Base-by-base conservation (phyloP, 768 basidiomycete species). In the Pisolithus sp. region DNA sequence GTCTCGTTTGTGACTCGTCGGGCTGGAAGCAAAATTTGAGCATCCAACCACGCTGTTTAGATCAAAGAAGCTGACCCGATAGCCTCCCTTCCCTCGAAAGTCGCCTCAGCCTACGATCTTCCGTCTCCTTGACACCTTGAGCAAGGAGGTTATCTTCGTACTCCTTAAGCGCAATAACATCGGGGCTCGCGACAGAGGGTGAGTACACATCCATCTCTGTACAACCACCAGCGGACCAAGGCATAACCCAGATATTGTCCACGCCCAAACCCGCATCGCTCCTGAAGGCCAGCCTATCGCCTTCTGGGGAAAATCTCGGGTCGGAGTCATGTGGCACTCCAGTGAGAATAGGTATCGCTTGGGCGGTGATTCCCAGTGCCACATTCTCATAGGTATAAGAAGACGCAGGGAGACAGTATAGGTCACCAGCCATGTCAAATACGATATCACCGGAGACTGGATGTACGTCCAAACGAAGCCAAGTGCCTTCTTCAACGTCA, bases 261-360 rank as follows among this genome's bases (percentile, higher is more conserved):
- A 86, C 70, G 5, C 86, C 86, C 3, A 85, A 71, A 34, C 74
- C 84, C 7, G 85, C 86, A 64, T 88, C 86, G 47, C 86, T 87
- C 55, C 78, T 76, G 62, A 84, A 89, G 4, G 81, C 81, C n/a
- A 88, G 53, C 41, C 72, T 70, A 50, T 81, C 76, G 0, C 86
- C 85, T 37, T 74, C 66, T 0, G 86, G 83, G 5, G 85, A 86
- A 68, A 89, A 88, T 53, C 77, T 82, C 1, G 85, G 85, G 62
- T 88, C 83, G 0, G 83, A 75, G 57, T 88, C 86, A 55, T 82
- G 76, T 10, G 86, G 86, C 17, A 85, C 70, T 2, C 86, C 86
- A 0, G 72, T 68, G 24, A 86, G 68, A 31, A 89, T 69, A 7
- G 85, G 83, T 46, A 76, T 71, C 4, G 86, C 86, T 37, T 60